Conservation (phyloP, 2,329 filamentous ascomycete genomes). For the Aspergillus terreus region DNA sequence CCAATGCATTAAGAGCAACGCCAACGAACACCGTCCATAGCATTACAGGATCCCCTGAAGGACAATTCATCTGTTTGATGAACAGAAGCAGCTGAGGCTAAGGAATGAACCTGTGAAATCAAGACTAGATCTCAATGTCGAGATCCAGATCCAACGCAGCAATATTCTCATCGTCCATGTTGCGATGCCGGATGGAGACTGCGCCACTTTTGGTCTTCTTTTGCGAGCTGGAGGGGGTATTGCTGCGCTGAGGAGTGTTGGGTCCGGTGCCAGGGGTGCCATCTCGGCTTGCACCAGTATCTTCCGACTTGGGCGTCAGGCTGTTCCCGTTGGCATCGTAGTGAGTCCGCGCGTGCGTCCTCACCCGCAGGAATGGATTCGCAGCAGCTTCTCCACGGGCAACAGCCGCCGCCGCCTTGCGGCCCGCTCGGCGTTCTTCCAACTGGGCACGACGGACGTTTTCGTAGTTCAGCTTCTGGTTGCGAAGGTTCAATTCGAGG, state of each 20-base stretch:
- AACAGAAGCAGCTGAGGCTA: neutral
- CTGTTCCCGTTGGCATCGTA: constrained; percentile 56
- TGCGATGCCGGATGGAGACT: constrained; percentile 69
- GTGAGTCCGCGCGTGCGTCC: constrained; percentile 65
- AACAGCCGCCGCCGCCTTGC: constrained; percentile 58
- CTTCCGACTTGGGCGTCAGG: constrained; percentile 26
- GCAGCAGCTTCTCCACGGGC: constrained; percentile 60
- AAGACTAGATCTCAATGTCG: constrained; percentile 73
- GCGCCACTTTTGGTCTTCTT: constrained; percentile 44
- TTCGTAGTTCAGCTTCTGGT: constrained; percentile 80
- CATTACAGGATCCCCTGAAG: constrained; percentile 11
- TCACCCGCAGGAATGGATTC: constrained; percentile 57
- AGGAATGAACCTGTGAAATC: neutral
- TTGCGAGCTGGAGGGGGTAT: constrained; percentile 21
- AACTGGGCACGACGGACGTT: constrained; percentile 87
- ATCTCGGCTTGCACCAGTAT: constrained; percentile 35
- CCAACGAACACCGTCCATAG: constrained; percentile 13
- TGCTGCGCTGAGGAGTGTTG: constrained; percentile 50
- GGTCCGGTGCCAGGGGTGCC: constrained; percentile 49
- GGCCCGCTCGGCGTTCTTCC: constrained; percentile 66
- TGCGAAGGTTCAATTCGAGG: constrained; percentile 76
- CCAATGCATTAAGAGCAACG: neutral
- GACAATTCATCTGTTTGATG: neutral
- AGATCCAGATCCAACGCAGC: constrained; percentile 84
- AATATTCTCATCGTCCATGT: constrained; percentile 91